Conservation (phyloP, 257 asterid genomes). For the Echites panduratus region DNA sequence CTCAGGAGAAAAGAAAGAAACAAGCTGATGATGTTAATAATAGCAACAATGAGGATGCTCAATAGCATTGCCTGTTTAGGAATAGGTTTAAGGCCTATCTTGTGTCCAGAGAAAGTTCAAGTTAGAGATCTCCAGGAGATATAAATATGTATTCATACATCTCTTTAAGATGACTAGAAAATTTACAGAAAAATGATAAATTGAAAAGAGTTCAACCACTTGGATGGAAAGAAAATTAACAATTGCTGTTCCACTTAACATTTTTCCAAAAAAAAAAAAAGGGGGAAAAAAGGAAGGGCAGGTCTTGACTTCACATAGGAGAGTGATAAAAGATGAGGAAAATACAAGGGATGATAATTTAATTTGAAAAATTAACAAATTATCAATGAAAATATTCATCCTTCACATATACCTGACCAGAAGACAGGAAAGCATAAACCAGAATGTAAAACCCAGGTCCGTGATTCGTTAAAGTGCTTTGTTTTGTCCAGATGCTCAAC, state of each 20-base stretch:
- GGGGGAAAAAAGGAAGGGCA: neutral
- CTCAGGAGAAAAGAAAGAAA: slow-evolving; percentile 13
- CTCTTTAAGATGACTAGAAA: neutral
- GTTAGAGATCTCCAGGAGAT: neutral
- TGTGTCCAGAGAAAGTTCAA: neutral
- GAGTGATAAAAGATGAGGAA: neutral
- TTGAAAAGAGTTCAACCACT: neutral
- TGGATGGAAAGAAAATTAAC: neutral
- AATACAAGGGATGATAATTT: neutral
- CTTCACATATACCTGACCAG: slow-evolving; percentile 31
- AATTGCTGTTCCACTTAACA: neutral
- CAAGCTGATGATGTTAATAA: neutral
- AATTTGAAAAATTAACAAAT: neutral
- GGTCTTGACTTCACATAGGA: neutral
- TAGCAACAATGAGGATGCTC: neutral
- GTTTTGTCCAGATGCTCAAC: slow-evolving; percentile 90
- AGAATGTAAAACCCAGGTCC: slow-evolving; percentile 64
- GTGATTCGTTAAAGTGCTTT: slow-evolving; percentile 43
- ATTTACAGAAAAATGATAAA: neutral
- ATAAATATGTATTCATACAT: neutral
- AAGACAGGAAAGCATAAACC: slow-evolving; percentile 71
- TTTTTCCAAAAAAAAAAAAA: neutral
- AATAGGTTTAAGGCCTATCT: neutral
- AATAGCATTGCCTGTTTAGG: neutral
- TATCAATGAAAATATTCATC: neutral